A percentile compares a stretch with the other conserved stretches of the same genome.
Conservation (phyloP, 345 rosid species). For the Schrenkiella parvula region DNA sequence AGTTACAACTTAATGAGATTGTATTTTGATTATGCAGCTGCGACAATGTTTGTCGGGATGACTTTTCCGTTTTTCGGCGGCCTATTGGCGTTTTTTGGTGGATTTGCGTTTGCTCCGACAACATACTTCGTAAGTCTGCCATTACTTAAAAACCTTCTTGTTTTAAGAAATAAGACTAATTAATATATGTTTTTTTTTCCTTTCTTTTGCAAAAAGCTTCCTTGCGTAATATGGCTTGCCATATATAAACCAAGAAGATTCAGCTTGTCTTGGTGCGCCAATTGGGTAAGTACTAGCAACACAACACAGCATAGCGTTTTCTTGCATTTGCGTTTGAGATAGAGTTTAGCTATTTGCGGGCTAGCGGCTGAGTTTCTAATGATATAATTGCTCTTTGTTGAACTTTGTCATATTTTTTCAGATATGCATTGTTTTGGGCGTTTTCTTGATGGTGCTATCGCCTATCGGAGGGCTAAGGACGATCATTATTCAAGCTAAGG, state of each 20-base stretch:
- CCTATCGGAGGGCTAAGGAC: conserved; percentile 80
- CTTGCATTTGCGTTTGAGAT: not conserved
- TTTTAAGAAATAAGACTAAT: not conserved
- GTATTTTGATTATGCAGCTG: conserved; percentile 33
- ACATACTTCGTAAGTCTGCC: conserved; percentile 58
- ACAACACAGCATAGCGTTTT: not conserved
- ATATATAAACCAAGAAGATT: conserved; percentile 63
- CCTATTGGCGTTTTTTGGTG: conserved; percentile 64
- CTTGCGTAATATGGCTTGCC: conserved; percentile 74
- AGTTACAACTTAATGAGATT: not conserved
- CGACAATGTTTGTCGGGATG: conserved; percentile 65
- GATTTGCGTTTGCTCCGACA: conserved; percentile 83
- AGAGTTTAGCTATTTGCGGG: not conserved
- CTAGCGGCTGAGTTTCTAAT: conserved; percentile 7
- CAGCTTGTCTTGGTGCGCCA: conserved; percentile 61
- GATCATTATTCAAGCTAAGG: conserved; percentile 53
- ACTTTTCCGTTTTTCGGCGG: conserved; percentile 77
- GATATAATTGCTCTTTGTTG: not conserved
- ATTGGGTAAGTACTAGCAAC: conserved; percentile 52
- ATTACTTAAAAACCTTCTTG: not conserved
- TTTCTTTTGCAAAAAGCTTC: conserved; percentile 47
- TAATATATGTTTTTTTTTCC: not conserved
- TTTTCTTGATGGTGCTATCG: conserved; percentile 54
- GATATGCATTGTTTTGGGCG: conserved; percentile 61
- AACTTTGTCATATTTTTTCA: conserved; percentile 19